phyloP scores from a whole-genome alignment of 495 filamentous ascomycete species.

The Aspergillus sparsus region DNA sequence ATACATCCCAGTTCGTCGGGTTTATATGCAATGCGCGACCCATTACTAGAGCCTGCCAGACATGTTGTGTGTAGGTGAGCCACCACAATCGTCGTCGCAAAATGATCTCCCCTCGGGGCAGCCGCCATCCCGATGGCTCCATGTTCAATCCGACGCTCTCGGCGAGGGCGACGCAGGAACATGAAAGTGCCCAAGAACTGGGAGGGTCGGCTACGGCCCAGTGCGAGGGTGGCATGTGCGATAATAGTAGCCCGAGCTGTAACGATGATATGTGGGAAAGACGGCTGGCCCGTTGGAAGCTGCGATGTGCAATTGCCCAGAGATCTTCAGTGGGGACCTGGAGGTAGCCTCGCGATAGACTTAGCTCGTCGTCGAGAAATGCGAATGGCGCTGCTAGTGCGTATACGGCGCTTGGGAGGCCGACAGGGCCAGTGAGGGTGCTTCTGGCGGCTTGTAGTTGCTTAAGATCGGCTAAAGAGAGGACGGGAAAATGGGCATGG shows the following conservation, averaged over 20 bases:
- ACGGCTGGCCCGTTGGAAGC: slow-evolving; percentile 1
- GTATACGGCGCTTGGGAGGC: slow-evolving; percentile 4
- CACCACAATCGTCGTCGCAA: slow-evolving; percentile 1
- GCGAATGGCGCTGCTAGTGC: slow-evolving; percentile 3
- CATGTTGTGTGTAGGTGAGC: not conserved
- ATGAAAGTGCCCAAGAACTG: not conserved
- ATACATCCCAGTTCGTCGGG: not conserved
- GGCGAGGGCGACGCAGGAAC: not conserved
- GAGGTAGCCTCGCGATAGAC: not conserved
- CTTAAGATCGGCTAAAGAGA: not conserved
- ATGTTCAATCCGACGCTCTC: not conserved
- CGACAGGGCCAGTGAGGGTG: not conserved
- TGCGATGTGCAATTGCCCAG: slow-evolving; percentile 7
- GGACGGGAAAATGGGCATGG: not conserved
- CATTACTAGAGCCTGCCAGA: not conserved
- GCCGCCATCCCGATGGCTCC: not conserved
- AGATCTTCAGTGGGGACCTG: not conserved
- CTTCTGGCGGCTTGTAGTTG: not conserved
- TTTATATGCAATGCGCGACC: slow-evolving; percentile 1
- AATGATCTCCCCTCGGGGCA: not conserved
- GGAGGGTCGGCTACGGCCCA: not conserved
- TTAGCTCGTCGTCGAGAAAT: slow-evolving; percentile 7
- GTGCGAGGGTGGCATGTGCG: not conserved
- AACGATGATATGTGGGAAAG: not conserved
- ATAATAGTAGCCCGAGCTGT: not conserved